Evolutionary conservation across 225 moss, liverwort and hornwort genomes (phyloP), one percentile per base, ranked within the genome.

Genomic region (Pseudoscleropodium purum): DNA sequence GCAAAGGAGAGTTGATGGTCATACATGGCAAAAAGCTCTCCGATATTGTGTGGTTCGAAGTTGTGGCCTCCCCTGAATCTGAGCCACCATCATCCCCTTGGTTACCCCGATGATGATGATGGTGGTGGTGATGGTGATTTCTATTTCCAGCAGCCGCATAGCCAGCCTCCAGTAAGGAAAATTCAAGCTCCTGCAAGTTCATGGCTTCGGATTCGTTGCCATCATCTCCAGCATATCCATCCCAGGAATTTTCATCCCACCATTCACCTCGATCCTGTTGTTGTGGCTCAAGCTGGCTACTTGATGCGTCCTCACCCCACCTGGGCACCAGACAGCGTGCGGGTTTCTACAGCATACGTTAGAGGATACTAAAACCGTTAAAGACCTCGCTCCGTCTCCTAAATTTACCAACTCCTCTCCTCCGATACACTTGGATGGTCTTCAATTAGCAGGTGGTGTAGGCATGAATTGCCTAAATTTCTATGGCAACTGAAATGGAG

Each of bases 211-310:
- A 89, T 88, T 95, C 94, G 76, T 88, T 87, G 77, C 87, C 91
- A 85, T 90, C 90, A 77, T 92, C 94, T 29, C 89, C 92, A 83
- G 91, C 91, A 87, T 77, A 89, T 79, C 94, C 94, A 74, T 90
- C 95, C 93, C 95, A 96, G 24, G 90, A 84, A 86, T 90, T 95
- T 78, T 95, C 95, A 66, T 94, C 95, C 96, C 96, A 96, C 99
- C 96, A 99, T 59, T 88, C 90, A 84, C 91, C 85, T 67, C 69
- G 88, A 36, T 86, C 89, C 87, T 93, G 85, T 78, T 93, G 92
- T 68, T 86, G 87, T 43, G 69, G 70, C 84, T 92, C 92, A 52
- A 79, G 88, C 61, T 92, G 90, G 84, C 94, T 91, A 72, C 91
- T 91, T 89, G 98, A 95, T 84, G 94, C 88, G 75, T 93, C 94